phyloP scores from a whole-genome alignment of 73 alveolate genomes.

The Tetrahymena elliotti region DNA sequence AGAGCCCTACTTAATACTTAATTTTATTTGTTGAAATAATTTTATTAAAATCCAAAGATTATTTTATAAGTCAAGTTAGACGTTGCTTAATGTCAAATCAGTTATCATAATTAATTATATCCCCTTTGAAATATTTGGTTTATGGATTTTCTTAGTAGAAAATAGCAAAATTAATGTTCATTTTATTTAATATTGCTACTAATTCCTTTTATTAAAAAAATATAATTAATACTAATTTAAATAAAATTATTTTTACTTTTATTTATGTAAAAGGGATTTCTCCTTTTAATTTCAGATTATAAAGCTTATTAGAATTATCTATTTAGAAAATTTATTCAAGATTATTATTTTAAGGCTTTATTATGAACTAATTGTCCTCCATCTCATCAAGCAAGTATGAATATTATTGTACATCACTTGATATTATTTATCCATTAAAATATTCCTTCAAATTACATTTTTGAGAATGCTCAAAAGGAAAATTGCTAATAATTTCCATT shows the following conservation, averaged over 20 bases:
- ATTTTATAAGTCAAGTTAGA: too few relatives aligned
- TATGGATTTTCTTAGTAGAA: background rate
- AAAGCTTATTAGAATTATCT: background rate
- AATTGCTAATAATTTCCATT: background rate
- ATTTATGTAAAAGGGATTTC: background rate
- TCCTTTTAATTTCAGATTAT: background rate
- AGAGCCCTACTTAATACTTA: too few relatives aligned
- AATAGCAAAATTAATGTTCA: background rate
- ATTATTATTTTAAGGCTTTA: background rate
- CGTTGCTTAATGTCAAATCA: too few relatives aligned
- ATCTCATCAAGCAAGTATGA: background rate
- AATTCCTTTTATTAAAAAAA: background rate
- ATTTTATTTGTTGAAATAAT: too few relatives aligned
- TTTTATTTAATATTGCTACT: background rate
- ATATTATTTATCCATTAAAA: background rate
- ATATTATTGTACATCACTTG: background rate
- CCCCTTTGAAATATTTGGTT: background rate
- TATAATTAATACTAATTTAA: background rate
- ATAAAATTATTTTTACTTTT: background rate
- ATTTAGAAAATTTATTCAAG: background rate
- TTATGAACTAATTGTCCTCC: background rate
- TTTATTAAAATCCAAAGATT: too few relatives aligned
- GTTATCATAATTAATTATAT: background rate
- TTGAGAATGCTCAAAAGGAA: background rate
- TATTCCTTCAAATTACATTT: background rate